Base-by-base conservation (phyloP, 2,329 filamentous ascomycete genomes). In the Phaeosphaeria sp. region DNA sequence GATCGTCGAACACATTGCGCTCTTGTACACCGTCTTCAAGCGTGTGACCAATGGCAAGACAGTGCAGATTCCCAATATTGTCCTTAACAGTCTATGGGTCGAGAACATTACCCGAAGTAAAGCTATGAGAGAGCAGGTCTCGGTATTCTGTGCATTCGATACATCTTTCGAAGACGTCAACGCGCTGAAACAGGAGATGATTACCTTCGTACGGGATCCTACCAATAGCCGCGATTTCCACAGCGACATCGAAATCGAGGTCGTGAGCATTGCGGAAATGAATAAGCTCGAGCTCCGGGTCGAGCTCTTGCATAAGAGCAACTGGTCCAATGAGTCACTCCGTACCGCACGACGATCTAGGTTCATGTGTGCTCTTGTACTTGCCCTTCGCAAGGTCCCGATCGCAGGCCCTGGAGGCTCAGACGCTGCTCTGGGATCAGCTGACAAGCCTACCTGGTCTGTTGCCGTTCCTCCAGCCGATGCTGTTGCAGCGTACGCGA, bases 191-290 rank as follows among this genome's bases (percentile, higher is more conserved):
- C 76, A 85, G 4, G 94, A 98, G 75, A 90, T 99, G 85, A 88
- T 92, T 74, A 83, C 82, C 22, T 99, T 98, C 68, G 92, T 98
- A 42, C 87, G 85, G 22, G 83, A 90, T 54, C 88, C 92, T 53
- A 92, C 96, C 22, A 98, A 98, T 79, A 86, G 84, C 58, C 90
- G 95, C 69, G 95, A 99, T 78, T 99, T 97, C 85, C 89, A 93
- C 77, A 87, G 89, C 2, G 91, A 97, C 54, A 83, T 98, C 52
- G 85, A 88, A 59, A 87, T 98, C 56, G 88, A 92, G 66, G 87
- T 97, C 17, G 83, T 86, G 23, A 88, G 91, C 54, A 88, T 98
- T 33, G 90, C 89, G 42, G 90, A 93, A 70, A 88, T 96, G 81
- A 91, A 96, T 78, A 97, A 97, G 80, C 83, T 98, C 50, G 85